Base-by-base conservation (phyloP, 2,329 filamentous ascomycete species). In the Penicillium sp. region DNA sequence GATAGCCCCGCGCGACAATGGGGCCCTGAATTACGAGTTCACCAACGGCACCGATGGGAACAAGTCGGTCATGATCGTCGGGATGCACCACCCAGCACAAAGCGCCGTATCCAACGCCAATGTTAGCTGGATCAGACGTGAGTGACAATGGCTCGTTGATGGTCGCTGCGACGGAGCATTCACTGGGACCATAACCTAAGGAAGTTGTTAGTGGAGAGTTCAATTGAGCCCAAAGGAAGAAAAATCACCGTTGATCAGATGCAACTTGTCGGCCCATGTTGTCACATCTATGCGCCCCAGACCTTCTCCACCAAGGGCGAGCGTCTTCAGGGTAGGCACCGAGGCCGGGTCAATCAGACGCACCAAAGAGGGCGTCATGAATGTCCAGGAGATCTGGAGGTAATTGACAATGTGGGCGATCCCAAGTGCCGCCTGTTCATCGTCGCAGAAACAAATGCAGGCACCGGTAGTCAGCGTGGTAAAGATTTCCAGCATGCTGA, bases 311-410 rank as follows among this genome's bases (percentile, higher is more conserved):
- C 61, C 61, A 16, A 67, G 53, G 16, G 58, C 58, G 72, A 79
- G 53, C 1, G 62, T 65, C 24, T 69, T 69, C 7, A 79, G 62
- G 5, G 65, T 69, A 6, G 72, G 70, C 6, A 78, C 65, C 9
- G 74, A 67, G 5, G 31, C 56, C 0, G 72, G 72, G 11, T 66
- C 57, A 7, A 78, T 16, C 3, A 74, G 59, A 7, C 69, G 59
- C 0, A 81, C 82, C n/a, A 86, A 73, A 29, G 0, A 74, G 0
- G 82, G 79, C 0, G 84, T 86, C 67, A 85, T 77, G 63, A 82
- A 79, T 1, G 76, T 78, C 76, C 76, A 79, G 34, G 34, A 37
- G 34, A 37, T 37, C 34, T 37, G 34, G 34, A 37, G 34, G 34
- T n/a, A 37, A 37, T 37, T 37, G 34, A 37, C 34, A 37, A 37